phyloP scores from a whole-genome alignment of 2,329 filamentous ascomycete species.

The Neonectria ditissima region DNA sequence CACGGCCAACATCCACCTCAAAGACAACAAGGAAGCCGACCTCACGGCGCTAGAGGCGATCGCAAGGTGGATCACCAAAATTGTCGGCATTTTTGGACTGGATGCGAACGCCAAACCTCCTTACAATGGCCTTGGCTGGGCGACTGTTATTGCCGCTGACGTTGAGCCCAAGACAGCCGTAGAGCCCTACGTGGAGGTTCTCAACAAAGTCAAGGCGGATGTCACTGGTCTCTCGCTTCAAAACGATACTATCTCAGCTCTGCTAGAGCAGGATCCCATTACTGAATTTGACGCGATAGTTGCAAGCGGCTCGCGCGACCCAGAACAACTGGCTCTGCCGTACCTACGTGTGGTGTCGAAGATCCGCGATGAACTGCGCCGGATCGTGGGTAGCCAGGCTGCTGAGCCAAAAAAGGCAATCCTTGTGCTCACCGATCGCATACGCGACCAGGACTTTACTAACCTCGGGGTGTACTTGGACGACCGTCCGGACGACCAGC shows the following conservation, averaged over 20 bases:
- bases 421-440: constrained; percentile 79
- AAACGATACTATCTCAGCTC: constrained; percentile 56
- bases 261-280: constrained; percentile 59
- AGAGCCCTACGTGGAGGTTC: constrained; percentile 60
- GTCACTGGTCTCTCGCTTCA: constrained; percentile 61
- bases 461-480: constrained; percentile 89
- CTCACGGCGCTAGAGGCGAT: constrained; percentile 64
- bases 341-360: constrained; percentile 67
- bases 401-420: constrained; percentile 75
- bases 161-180: constrained; percentile 61
- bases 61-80: constrained; percentile 83
- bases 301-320: constrained; percentile 60
- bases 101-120: constrained; percentile 69
- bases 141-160: constrained; percentile 54
- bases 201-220: constrained; percentile 59
- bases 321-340: constrained; percentile 65
- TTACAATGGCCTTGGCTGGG: constrained; percentile 70
- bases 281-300: constrained; percentile 61
- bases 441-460: constrained; percentile 85
- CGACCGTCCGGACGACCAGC: constrained; percentile 75
- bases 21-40: constrained; percentile 59
- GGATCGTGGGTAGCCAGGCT: constrained; percentile 60
- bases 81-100: constrained; percentile 87
- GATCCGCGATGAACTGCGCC: constrained; percentile 72
- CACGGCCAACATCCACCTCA: constrained; percentile 75